Base-by-base conservation (phyloP, 2,329 filamentous ascomycete genomes). In the Pyricularia sp. region DNA sequence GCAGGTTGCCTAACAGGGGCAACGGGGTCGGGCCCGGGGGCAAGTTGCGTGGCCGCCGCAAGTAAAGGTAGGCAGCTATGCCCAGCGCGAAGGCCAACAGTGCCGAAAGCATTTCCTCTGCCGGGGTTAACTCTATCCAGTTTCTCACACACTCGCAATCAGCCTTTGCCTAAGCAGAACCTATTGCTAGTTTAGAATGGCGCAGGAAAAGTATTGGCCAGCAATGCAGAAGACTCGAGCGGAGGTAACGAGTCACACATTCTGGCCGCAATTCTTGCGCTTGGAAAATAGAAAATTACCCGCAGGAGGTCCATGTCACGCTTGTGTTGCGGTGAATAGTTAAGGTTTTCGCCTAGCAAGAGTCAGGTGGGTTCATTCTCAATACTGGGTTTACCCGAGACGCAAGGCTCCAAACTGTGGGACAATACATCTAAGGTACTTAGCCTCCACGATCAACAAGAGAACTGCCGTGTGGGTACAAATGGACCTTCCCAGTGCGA, bases 11-110 rank as follows among this genome's bases (percentile, higher is more conserved):
- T 4, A 86, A 33, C 0, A 86, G 17, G 0, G 83, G 82, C 7
- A 82, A 73, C 0, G 78, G 78, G 55, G 77, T 83, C 0, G 85
- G 85, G 0, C 85, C 85, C 1, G 84, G 85, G 0, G 84, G 85
- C 9, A 68, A 28, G 4, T 50, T 50, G 42, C 42, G 42, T 50
- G 12, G 11, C 4, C 20, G 11, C 42, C 20, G 42, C 4, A 50
- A 12, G 42, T 50, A 12, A 12, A 50, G 11, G 11, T 14, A 50
- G 42, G 42, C 11, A 20, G 42, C 42, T 14, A 50, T 50, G 42
- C 42, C 42, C 11, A 20, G 4, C 20, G 20, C 12, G 10, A 50
- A 10, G 42, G 20, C 42, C 11, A 50, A 20, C 12, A 50, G 4
- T 12, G 42, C 42, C 4, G 42, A 50, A 3, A 14, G 42, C 42